Percentiles rank a stretch among this genome's conserved stretches.
These are phyloP conservation scores for Venturia carpophila DNA, from an alignment of 2,329 filamentous ascomycete species.

Conservation along the genomic window DNA sequence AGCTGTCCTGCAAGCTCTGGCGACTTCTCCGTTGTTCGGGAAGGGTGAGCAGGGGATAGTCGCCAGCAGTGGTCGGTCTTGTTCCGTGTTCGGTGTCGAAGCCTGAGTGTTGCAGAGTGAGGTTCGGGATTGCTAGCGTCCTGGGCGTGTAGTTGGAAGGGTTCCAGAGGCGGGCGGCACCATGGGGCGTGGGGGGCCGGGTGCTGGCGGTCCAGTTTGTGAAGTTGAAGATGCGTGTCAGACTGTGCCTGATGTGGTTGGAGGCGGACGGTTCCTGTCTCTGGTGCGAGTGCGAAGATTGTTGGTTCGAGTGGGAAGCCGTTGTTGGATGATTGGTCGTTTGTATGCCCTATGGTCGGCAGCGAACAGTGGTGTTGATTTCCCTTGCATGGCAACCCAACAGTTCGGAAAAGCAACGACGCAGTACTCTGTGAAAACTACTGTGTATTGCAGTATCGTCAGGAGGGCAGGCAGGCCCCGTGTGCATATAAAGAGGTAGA, in stretches of 20 bases:
- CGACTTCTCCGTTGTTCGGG: slow-evolving; percentile 50
- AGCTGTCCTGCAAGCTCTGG: slow-evolving; percentile 32
- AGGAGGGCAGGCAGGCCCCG: too few species aligned
- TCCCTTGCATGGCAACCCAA: background rate
- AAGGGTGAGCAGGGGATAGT: slow-evolving; percentile 49
- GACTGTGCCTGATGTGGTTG: slow-evolving; percentile 21
- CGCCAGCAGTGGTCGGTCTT: slow-evolving; percentile 29
- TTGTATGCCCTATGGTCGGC: background rate
- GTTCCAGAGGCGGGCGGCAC: slow-evolving; percentile 50
- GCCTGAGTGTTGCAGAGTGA: slow-evolving; percentile 34
- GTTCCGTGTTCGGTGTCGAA: slow-evolving; percentile 25
- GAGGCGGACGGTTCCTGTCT: slow-evolving; percentile 1
- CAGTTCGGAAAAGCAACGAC: too few species aligned
- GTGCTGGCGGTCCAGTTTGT: slow-evolving; percentile 22
- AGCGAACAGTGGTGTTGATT: background rate
- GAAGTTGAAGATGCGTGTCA: slow-evolving; percentile 36
- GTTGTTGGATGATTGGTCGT: background rate
- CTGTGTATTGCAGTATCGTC: too few species aligned
- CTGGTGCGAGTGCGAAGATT: background rate
- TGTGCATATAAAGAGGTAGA: too few species aligned
- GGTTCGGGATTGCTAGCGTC: slow-evolving; percentile 35
- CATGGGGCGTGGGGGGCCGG: slow-evolving; percentile 25
- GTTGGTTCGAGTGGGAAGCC: slow-evolving; percentile 1
- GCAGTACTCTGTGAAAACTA: too few species aligned
- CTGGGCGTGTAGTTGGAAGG: slow-evolving; percentile 54